Base-by-base conservation (phyloP, 129 eudicot species). In the Helianthus tuberosus region DNA sequence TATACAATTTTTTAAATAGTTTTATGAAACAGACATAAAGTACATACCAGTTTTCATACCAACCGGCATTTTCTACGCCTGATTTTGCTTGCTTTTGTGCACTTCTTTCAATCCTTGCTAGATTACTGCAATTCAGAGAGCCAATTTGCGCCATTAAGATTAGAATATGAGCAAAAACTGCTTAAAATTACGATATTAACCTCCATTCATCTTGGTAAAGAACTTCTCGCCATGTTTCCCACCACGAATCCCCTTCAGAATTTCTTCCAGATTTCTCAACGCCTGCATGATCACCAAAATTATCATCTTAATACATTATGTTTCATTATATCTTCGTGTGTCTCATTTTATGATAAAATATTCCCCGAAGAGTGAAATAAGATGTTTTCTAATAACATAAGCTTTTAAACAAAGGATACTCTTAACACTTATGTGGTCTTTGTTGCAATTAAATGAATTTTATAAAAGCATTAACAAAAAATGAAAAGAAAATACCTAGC, bases 171-270 rank as follows among this genome's bases (percentile, higher is more conserved):
- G 51, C 49, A 54, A 44, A 47, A 17, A 47, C 12, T 14, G 1
- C 10, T 10, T 62, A 6, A 32, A 66, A 53, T 49, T 60, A 69
- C 47, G 70, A 50, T 41, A 51, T 16, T 48, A 73, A 90, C 98
- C 98, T 92, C 98, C 98, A 92, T 75, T 92, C 98, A 74, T 92
- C 98, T 78, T 92, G 98, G 82, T 92, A 87, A 52, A 89, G 94
- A 84, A 89, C 96, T 92, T 92, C 98, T 84, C 93, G 87, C 98
- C 98, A 92, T 77, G 98, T 92, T 82, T 92, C 98, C 98, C 98
- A 92, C 98, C 98, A 92, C 46, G 94, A 83, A 80, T 89, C 98
- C 75, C 98, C 98, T 82, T 85, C 92, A 17, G 90, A 73, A 82
- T 92, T 92, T 80, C 81, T 92, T 73, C 98, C 98, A 60, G 98